Percentiles rank a stretch among this genome's conserved stretches.
These are phyloP conservation scores for Bruguiera gymnorhiza DNA, from an alignment of 345 rosid species.

Conservation along the genomic window DNA sequence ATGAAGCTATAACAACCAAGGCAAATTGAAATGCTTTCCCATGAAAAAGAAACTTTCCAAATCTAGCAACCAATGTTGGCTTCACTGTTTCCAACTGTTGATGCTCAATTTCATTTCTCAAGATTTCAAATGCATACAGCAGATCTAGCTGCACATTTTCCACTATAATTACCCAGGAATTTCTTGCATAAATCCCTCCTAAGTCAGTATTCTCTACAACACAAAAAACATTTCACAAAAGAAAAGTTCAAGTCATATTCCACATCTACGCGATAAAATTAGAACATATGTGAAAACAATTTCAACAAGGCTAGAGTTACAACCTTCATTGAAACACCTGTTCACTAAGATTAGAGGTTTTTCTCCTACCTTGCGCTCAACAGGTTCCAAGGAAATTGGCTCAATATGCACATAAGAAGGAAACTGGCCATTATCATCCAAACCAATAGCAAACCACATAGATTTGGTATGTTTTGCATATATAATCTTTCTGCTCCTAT, in stretches of 20 bases:
- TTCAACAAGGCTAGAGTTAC: not conserved
- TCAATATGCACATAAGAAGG: conserved; percentile 35
- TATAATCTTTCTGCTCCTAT: conserved; percentile 26
- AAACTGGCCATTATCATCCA: conserved; percentile 31
- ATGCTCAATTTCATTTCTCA: conserved; percentile 29
- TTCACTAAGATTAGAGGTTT: conserved; percentile 39
- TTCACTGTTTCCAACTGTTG: conserved; percentile 23
- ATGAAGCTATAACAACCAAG: conserved; percentile 1
- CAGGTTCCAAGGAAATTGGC: conserved; percentile 31
- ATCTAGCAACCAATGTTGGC: conserved; percentile 49
- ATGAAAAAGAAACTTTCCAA: conserved; percentile 25
- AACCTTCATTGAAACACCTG: conserved; percentile 25
- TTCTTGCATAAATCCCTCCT: conserved; percentile 13
- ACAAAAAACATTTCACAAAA: too few relatives aligned
- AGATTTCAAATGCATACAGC: conserved; percentile 31
- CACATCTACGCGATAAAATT: too few relatives aligned
- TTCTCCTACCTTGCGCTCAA: conserved; percentile 25
- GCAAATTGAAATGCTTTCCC: conserved; percentile 26
- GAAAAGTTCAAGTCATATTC: too few relatives aligned
- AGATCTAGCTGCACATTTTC: conserved; percentile 49
- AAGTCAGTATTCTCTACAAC: conserved; percentile 19
- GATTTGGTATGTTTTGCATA: conserved; percentile 32
- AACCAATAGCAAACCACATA: conserved; percentile 52
- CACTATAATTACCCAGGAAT: conserved; percentile 41
- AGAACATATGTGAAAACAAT: not conserved